phyloP scores from a whole-genome alignment of 768 basidiomycete species.

The Lactifluus rugatus region DNA sequence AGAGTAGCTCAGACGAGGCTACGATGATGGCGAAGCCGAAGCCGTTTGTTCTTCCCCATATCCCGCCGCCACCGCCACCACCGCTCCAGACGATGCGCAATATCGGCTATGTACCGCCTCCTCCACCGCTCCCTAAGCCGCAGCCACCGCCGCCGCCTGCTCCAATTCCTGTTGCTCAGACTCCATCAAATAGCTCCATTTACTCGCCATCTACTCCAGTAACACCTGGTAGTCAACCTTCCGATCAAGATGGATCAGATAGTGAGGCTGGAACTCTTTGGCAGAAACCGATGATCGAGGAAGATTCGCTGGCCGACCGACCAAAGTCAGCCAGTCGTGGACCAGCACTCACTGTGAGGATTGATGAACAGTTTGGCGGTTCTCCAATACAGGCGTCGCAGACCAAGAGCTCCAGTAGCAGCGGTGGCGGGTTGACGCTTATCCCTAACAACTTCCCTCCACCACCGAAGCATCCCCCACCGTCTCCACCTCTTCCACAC shows the following conservation, averaged over 20 bases:
- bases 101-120: conserved; percentile 18
- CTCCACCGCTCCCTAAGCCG: conserved; percentile 15
- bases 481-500: conserved; percentile 20
- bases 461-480: conserved; percentile 21
- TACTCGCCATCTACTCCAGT: conserved; percentile 11
- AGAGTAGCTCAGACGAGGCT: conserved; percentile 15
- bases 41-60: conserved; percentile 13
- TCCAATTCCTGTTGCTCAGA: conserved; percentile 3
- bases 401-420: conserved; percentile 15
- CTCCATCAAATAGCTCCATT: not conserved
- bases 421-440: conserved; percentile 31
- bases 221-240: conserved; percentile 13
- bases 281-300: conserved; percentile 32
- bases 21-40: conserved; percentile 13
- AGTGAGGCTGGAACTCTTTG: conserved; percentile 40
- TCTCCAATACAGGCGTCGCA: conserved; percentile 22
- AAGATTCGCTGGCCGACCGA: conserved; percentile 2
- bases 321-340: conserved; percentile 12
- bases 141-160: not conserved
- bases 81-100: conserved; percentile 10
- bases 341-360: conserved; percentile 20
- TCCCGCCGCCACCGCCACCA: conserved; percentile 16
- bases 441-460: conserved; percentile 22
- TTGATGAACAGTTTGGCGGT: conserved; percentile 22
- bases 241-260: conserved; percentile 40